These are phyloP conservation scores for Collybiopsis luxurians DNA, from an alignment of 768 basidiomycete species.

Conservation along the genomic window DNA sequence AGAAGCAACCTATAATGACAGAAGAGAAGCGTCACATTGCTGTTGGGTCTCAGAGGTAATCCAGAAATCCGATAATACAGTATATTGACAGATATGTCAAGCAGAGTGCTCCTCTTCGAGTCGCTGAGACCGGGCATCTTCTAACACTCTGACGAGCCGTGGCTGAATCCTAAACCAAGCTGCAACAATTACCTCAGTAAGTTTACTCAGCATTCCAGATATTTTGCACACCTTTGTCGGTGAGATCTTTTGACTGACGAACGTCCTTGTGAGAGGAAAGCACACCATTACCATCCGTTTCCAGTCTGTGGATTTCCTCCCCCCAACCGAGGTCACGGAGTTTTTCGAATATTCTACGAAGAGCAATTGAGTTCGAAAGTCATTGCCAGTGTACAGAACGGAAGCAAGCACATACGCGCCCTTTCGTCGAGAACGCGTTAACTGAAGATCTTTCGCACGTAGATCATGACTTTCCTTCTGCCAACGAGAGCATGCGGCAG, in stretches of 20 bases:
- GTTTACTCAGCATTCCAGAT: too few relatives aligned
- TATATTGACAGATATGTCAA: too few relatives aligned
- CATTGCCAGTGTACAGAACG: neutral
- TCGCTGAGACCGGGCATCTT: neutral
- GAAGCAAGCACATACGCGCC: neutral
- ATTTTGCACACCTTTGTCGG: slow-evolving; percentile 1
- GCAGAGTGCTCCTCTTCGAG: neutral
- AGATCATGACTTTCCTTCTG: neutral
- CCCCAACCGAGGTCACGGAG: slow-evolving; percentile 4
- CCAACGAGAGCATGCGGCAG: neutral
- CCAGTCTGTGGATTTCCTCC: neutral
- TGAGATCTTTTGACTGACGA: slow-evolving; percentile 4
- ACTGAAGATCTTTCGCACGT: slow-evolving; percentile 1
- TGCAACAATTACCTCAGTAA: too few relatives aligned
- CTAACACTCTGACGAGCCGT: neutral
- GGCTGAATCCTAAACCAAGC: slow-evolving; percentile 1
- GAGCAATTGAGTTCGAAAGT: neutral
- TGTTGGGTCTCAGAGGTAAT: too few relatives aligned
- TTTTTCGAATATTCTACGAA: neutral
- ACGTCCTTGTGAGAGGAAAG: slow-evolving; percentile 1
- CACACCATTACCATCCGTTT: neutral
- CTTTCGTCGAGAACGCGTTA: neutral
- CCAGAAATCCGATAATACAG: too few relatives aligned
- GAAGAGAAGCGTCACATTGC: too few relatives aligned
- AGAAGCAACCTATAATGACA: neutral